Evolutionary conservation across 2,329 filamentous ascomycete species (phyloP).

Genomic region (Phoma sp.): DNA sequence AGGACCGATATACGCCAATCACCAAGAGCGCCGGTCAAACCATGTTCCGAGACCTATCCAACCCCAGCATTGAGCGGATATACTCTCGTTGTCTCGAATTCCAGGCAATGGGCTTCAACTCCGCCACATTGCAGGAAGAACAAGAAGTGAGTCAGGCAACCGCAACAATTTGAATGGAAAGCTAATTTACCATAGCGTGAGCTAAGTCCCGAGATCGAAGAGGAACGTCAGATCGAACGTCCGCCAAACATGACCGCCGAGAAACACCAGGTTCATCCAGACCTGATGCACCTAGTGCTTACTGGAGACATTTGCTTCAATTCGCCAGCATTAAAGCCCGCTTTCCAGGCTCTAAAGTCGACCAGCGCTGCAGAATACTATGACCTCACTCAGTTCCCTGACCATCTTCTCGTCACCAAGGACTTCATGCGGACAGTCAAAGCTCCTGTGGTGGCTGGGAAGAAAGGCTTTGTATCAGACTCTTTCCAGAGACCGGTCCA

Average conservation of each 20-base stretch:
- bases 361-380: constrained; percentile 53
- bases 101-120: constrained; percentile 36
- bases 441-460: constrained; percentile 4
- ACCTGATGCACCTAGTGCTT: constrained; percentile 53
- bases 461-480: constrained; percentile 45
- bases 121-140: constrained; percentile 64
- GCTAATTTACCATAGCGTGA: constrained; percentile 59
- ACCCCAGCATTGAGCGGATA: constrained; percentile 31
- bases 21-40: constrained; percentile 3
- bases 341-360: constrained; percentile 54
- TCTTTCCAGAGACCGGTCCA: constrained; percentile 62
- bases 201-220: constrained; percentile 68
- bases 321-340: constrained; percentile 52
- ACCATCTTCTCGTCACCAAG: constrained; percentile 55
- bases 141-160: constrained; percentile 53
- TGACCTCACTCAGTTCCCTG: constrained; percentile 47
- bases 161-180: neutral
- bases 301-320: constrained; percentile 41
- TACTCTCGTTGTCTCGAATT: constrained; percentile 32
- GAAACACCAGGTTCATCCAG: constrained; percentile 53
- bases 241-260: constrained; percentile 53
- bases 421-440: constrained; percentile 62
- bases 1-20: constrained; percentile 60
- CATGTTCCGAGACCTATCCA: constrained; percentile 21
- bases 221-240: constrained; percentile 63